A percentile compares a stretch with the other conserved stretches of the same genome.
phyloP scores from a whole-genome alignment of 352 stramenopile genomes.

The Blastocystis sp. region DNA sequence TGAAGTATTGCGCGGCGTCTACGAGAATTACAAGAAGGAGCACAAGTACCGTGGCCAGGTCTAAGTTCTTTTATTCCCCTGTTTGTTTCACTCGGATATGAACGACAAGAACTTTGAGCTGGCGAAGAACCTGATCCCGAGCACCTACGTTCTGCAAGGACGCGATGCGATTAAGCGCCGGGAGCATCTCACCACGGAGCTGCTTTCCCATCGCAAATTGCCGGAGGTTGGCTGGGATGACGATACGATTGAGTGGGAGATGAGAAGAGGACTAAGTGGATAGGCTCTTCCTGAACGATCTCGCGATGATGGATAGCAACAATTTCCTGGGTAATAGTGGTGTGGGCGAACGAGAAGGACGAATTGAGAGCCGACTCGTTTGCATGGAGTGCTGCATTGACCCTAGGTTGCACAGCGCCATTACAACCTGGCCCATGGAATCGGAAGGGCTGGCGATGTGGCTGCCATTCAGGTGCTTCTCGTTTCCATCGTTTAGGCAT shows the following conservation, averaged over 20 bases:
- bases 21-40: conserved; percentile 63
- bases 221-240: conserved; percentile 70
- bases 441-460: conserved; percentile 70
- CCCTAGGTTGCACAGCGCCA: conserved; percentile 50
- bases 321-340: conserved; percentile 71
- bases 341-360: conserved; percentile 69
- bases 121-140: conserved; percentile 45
- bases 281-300: conserved; percentile 66
- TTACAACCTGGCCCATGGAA: conserved; percentile 70
- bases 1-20: conserved; percentile 36
- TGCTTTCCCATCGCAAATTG: conserved; percentile 69
- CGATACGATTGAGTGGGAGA: conserved; percentile 65
- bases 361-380: conserved; percentile 58
- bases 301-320: conserved; percentile 70
- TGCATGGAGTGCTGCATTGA: neutral
- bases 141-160: conserved; percentile 69
- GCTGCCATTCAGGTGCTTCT: conserved; percentile 60
- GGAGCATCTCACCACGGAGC: conserved; percentile 66
- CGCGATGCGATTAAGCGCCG: conserved; percentile 69
- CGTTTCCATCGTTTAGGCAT: neutral
- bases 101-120: conserved; percentile 71
- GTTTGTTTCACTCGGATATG: conserved; percentile 12
- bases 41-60: conserved; percentile 42
- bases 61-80: conserved; percentile 31
- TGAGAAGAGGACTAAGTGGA: too few species aligned